A percentile compares a stretch with the other conserved stretches of the same genome.
phyloP scores from a whole-genome alignment of 768 basidiomycete genomes.

The Tylopilus felleus region DNA sequence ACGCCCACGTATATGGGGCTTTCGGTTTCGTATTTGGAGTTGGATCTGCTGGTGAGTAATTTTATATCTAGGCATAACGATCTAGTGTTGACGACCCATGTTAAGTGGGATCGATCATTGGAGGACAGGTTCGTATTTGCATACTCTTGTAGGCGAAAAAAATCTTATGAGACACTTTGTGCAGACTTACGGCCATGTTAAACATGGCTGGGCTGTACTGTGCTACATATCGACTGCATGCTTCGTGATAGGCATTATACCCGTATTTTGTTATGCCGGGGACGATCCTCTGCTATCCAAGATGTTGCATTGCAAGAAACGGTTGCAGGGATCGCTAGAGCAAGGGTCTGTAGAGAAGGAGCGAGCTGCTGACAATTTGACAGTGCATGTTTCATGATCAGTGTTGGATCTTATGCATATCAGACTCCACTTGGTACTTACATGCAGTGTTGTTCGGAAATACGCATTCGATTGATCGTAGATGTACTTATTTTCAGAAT shows the following conservation, averaged over 20 bases:
- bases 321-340: constrained; percentile 4
- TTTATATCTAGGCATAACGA: not conserved
- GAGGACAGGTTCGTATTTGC: constrained; percentile 54
- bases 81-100: constrained; percentile 2
- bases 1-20: constrained; percentile 70
- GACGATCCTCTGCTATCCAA: constrained; percentile 38
- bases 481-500: too few relatives aligned
- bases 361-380: not conserved
- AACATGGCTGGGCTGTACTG: constrained; percentile 58
- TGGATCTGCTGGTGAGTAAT: constrained; percentile 53
- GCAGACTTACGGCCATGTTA: constrained; percentile 58
- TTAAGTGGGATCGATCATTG: constrained; percentile 67
- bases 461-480: too few relatives aligned
- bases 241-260: constrained; percentile 35
- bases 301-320: constrained; percentile 21
- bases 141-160: not conserved
- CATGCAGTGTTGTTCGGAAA: too few relatives aligned
- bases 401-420: too few relatives aligned
- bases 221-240: constrained; percentile 47
- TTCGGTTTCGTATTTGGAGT: constrained; percentile 71
- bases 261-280: constrained; percentile 50
- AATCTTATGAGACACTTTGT: constrained; percentile 1
- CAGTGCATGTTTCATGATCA: not conserved
- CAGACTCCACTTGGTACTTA: too few relatives aligned
- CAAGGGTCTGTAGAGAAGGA: not conserved